Conservation (phyloP, 129 eudicot genomes). For the Flaveria bidentis region DNA sequence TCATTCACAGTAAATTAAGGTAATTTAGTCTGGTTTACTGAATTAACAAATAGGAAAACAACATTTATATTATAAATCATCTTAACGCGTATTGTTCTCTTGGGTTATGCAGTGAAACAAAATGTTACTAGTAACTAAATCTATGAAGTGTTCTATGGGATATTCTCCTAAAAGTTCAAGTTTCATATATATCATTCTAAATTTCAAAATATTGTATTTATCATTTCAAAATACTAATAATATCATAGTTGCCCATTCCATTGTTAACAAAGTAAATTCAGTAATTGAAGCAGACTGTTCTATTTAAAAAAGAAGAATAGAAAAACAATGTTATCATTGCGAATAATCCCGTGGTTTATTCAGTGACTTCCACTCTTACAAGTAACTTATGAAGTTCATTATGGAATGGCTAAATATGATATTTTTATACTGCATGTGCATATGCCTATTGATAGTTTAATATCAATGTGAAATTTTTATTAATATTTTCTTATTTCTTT, state of each 20-base stretch:
- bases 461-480: conserved; percentile 1
- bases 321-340: background rate
- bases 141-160: background rate
- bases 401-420: background rate
- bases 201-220: background rate
- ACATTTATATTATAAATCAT: background rate
- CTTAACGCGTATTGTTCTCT: background rate
- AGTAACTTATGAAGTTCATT: background rate
- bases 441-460: background rate
- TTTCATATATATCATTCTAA: conserved; percentile 1
- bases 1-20: background rate
- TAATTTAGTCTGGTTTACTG: background rate
- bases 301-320: background rate
- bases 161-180: background rate
- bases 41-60: background rate
- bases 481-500: conserved; percentile 23
- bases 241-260: background rate
- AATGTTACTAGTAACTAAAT: background rate
- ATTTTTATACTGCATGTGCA: background rate
- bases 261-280: background rate
- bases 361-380: background rate
- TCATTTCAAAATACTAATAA: background rate
- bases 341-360: background rate
- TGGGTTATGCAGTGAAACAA: background rate
- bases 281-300: background rate